Evolutionary conservation across 169 alveolate species (phyloP).

Genomic region (Plasmodium knowlesi): DNA sequence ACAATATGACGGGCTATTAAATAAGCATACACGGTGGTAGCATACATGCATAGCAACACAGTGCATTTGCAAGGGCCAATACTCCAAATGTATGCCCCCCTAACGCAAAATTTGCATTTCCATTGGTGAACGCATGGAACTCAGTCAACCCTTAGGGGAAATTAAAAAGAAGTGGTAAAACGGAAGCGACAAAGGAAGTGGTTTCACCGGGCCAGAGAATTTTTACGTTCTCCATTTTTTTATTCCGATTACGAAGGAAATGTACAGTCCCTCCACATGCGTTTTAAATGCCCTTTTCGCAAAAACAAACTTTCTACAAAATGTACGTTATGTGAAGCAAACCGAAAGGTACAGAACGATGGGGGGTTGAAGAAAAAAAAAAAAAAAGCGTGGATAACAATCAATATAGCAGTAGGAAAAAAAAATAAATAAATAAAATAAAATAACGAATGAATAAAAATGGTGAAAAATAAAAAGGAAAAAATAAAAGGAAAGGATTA

Average conservation of each 20-base stretch:
- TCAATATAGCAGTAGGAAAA: background rate
- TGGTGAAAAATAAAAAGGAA: background rate
- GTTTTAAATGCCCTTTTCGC: background rate
- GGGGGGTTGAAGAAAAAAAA: background rate
- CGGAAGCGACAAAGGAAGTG: background rate
- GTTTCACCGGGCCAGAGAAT: background rate
- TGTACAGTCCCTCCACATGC: background rate
- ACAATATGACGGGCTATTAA: background rate
- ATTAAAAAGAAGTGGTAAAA: background rate
- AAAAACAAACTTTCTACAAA: background rate
- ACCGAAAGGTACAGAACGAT: background rate
- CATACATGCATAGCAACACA: background rate
- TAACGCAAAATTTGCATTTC: background rate
- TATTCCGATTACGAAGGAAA: background rate
- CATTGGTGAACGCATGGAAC: background rate
- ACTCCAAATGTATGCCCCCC: background rate
- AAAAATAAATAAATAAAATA: no score
- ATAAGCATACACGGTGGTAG: background rate
- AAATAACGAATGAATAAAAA: background rate
- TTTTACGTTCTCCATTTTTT: background rate
- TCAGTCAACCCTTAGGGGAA: background rate
- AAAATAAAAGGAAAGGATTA: background rate
- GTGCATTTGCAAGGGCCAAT: background rate
- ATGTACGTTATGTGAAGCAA: background rate
- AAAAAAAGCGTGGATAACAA: background rate